Percentiles rank a stretch among this genome's conserved stretches.
Evolutionary conservation across 1,284 basidiomycete species (phyloP).

Genomic region (Boletus coffeatus): DNA sequence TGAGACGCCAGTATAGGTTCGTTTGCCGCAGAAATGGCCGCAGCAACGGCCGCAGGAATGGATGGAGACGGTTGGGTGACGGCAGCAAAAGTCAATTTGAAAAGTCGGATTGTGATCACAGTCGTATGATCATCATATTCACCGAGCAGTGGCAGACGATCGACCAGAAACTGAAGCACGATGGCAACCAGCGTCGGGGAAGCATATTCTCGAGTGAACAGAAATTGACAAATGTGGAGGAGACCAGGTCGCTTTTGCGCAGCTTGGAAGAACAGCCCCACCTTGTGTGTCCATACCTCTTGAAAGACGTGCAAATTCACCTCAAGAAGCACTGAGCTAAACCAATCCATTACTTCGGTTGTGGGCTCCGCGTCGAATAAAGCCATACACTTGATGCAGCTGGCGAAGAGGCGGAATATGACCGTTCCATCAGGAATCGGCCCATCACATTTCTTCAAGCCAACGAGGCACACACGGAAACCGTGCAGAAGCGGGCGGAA

Average conservation of each 20-base stretch:
- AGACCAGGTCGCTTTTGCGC: conserved; percentile 76
- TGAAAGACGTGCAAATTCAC: conserved; percentile 90
- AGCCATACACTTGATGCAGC: conserved; percentile 80
- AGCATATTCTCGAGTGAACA: conserved; percentile 80
- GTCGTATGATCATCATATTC: conserved; percentile 81
- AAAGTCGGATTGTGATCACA: conserved; percentile 82
- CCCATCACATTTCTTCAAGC: conserved; percentile 77
- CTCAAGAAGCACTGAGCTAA: conserved; percentile 74
- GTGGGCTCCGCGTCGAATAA: conserved; percentile 81
- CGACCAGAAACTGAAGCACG: conserved; percentile 84
- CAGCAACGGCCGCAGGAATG: not conserved
- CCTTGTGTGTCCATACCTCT: conserved; percentile 90
- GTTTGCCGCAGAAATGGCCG: conserved; percentile 60
- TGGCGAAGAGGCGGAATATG: conserved; percentile 84
- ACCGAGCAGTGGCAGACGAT: conserved; percentile 79
- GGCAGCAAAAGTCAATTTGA: conserved; percentile 95
- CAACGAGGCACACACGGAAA: conserved; percentile 78
- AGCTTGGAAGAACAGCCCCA: conserved; percentile 83
- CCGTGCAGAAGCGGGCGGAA: conserved; percentile 90
- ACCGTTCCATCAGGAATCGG: conserved; percentile 82
- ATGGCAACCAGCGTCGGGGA: conserved; percentile 93
- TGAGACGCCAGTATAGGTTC: conserved; percentile 92
- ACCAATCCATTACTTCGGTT: conserved; percentile 85
- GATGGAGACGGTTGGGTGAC: conserved; percentile 52
- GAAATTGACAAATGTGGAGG: conserved; percentile 81